Percentiles rank a stretch among this genome's conserved stretches.
Conservation (phyloP, 176 grass and related monocot species). For the Oryza nivara region DNA sequence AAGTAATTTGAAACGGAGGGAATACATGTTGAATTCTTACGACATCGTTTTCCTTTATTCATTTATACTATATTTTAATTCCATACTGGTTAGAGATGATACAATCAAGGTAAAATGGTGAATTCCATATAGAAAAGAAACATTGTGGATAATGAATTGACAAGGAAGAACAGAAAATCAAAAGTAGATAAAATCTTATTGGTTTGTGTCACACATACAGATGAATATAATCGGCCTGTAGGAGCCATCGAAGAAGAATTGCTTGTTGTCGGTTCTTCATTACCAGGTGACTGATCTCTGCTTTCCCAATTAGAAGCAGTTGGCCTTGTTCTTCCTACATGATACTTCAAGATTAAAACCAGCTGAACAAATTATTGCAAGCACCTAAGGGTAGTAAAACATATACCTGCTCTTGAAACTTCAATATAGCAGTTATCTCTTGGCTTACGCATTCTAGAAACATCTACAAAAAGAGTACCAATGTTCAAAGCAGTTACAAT, state of each 20-base stretch:
- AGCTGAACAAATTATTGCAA: constrained; percentile 35
- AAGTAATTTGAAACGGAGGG: too few relatives aligned
- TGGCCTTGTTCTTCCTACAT: constrained; percentile 76
- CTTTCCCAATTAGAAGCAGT: constrained; percentile 74
- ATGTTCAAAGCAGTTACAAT: constrained; percentile 24
- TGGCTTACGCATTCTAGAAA: constrained; percentile 75
- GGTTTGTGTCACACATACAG: constrained; percentile 54
- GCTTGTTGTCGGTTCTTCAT: constrained; percentile 70
- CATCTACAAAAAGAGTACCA: constrained; percentile 57
- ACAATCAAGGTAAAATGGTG: background rate
- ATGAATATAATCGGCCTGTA: constrained; percentile 56
- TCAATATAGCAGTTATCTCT: constrained; percentile 77
- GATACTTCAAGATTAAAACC: constrained; percentile 36
- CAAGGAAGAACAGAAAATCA: constrained; percentile 13
- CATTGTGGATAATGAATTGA: background rate
- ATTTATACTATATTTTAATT: constrained; percentile 2
- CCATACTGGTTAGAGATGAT: background rate
- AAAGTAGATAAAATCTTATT: constrained; percentile 17
- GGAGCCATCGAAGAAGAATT: constrained; percentile 39
- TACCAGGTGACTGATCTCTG: constrained; percentile 63
- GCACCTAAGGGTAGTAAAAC: constrained; percentile 24
- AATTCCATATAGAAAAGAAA: background rate
- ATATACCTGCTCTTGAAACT: constrained; percentile 90
- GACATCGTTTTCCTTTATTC: background rate
- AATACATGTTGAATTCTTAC: background rate